Conservation (phyloP, 1,284 basidiomycete species). For the Boletus mariae region DNA sequence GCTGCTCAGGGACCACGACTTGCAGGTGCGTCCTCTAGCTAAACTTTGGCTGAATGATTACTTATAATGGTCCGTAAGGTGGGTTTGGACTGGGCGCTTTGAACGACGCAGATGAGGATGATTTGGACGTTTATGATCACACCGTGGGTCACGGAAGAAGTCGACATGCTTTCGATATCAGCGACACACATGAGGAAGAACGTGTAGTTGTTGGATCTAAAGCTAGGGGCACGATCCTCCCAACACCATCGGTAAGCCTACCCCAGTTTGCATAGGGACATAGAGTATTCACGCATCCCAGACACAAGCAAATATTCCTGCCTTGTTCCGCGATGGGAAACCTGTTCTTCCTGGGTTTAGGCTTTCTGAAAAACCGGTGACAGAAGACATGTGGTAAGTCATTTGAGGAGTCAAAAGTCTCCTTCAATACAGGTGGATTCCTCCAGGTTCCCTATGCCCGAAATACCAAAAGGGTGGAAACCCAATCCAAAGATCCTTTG, state of each 20-base stretch:
- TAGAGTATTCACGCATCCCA: constrained; percentile 33
- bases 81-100: constrained; percentile 84
- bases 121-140: constrained; percentile 79
- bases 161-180: constrained; percentile 67
- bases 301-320: constrained; percentile 32
- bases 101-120: constrained; percentile 87
- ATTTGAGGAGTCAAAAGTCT: constrained; percentile 4
- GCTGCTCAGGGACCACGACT: constrained; percentile 50
- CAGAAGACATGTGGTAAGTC: constrained; percentile 70
- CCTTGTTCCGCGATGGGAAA: constrained; percentile 70
- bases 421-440: constrained; percentile 10
- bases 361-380: constrained; percentile 63
- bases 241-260: constrained; percentile 17
- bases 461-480: constrained; percentile 80
- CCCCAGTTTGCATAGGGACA: neutral
- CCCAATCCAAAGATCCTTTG: constrained; percentile 82
- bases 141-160: constrained; percentile 37
- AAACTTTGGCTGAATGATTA: neutral
- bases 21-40: constrained; percentile 43
- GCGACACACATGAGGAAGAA: constrained; percentile 64
- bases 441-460: constrained; percentile 76
- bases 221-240: neutral
- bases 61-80: constrained; percentile 40
- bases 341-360: constrained; percentile 75
- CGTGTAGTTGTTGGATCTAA: constrained; percentile 35